These are phyloP conservation scores for Glaciozyma martinii DNA, from an alignment of 768 basidiomycete species.

Conservation along the genomic window DNA sequence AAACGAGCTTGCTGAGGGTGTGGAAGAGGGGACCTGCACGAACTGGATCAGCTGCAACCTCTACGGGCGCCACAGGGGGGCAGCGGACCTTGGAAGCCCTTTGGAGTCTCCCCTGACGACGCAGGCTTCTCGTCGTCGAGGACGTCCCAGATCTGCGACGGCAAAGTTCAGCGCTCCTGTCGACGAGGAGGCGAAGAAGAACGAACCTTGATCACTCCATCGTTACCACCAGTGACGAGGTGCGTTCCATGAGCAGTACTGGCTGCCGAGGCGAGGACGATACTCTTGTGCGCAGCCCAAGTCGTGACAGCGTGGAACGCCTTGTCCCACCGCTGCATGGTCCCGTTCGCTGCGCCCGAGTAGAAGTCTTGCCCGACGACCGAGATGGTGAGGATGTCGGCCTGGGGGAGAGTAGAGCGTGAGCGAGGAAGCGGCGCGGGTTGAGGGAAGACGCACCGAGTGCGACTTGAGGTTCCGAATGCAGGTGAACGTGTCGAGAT, in stretches of 20 bases:
- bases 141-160: background rate
- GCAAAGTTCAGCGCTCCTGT: background rate
- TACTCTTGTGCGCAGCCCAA: conserved; percentile 73
- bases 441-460: conserved; percentile 47
- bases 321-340: conserved; percentile 70
- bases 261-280: conserved; percentile 47
- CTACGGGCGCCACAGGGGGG: background rate
- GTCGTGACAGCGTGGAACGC: conserved; percentile 76
- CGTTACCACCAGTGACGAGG: conserved; percentile 69
- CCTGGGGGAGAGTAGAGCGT: conserved; percentile 36
- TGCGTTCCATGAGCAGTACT: background rate
- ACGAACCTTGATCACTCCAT: conserved; percentile 68
- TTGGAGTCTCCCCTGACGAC: background rate
- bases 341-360: conserved; percentile 50
- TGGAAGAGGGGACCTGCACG: conserved; percentile 29
- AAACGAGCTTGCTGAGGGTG: conserved; percentile 53
- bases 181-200: background rate
- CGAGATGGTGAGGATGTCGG: conserved; percentile 73
- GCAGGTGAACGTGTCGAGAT: conserved; percentile 77
- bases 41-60: background rate
- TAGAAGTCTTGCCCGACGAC: conserved; percentile 53
- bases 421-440: background rate
- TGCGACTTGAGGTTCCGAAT: conserved; percentile 79
- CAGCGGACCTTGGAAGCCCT: conserved; percentile 1
- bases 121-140: background rate